Evolutionary conservation across 495 filamentous ascomycete genomes (phyloP).

Genomic region (Hypoxylon fuscum): DNA sequence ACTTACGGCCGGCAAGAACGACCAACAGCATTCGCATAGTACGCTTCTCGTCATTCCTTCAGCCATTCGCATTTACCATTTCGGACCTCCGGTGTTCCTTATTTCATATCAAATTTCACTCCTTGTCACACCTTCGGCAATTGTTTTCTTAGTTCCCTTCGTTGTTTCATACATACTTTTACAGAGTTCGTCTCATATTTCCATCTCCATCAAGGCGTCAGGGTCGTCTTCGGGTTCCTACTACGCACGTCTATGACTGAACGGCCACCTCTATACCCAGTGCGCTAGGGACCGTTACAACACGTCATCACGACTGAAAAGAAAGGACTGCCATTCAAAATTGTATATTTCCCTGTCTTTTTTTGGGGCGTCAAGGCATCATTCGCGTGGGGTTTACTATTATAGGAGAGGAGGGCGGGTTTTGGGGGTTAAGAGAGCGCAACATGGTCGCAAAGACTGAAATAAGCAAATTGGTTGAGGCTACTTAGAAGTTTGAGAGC

Average conservation of each 20-base stretch:
- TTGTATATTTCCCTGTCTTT: conserved; percentile 8
- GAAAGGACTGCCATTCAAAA: conserved; percentile 23
- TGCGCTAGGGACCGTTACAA: conserved; percentile 44
- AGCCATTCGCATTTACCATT: conserved; percentile 28
- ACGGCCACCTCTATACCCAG: conserved; percentile 48
- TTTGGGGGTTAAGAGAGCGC: conserved; percentile 16
- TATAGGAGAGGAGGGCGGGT: background rate
- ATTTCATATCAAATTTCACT: conserved; percentile 9
- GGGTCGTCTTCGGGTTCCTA: conserved; percentile 15
- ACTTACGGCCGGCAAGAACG: conserved; percentile 45
- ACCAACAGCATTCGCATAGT: conserved; percentile 37
- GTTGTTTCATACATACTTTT: conserved; percentile 17
- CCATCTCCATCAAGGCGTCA: conserved; percentile 23
- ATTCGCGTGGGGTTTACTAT: conserved; percentile 16
- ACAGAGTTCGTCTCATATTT: conserved; percentile 19
- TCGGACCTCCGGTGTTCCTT: conserved; percentile 26
- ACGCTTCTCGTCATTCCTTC: conserved; percentile 37
- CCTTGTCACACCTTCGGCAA: background rate
- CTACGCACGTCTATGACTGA: conserved; percentile 22
- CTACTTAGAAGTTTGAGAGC: conserved; percentile 14
- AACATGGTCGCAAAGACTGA: conserved; percentile 30
- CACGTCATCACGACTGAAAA: conserved; percentile 35
- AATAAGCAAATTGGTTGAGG: conserved; percentile 15
- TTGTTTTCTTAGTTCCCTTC: conserved; percentile 10
- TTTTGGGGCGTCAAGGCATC: conserved; percentile 21